Evolutionary conservation across 139 green algal species (phyloP).

Genomic region (Chlorella sp.): DNA sequence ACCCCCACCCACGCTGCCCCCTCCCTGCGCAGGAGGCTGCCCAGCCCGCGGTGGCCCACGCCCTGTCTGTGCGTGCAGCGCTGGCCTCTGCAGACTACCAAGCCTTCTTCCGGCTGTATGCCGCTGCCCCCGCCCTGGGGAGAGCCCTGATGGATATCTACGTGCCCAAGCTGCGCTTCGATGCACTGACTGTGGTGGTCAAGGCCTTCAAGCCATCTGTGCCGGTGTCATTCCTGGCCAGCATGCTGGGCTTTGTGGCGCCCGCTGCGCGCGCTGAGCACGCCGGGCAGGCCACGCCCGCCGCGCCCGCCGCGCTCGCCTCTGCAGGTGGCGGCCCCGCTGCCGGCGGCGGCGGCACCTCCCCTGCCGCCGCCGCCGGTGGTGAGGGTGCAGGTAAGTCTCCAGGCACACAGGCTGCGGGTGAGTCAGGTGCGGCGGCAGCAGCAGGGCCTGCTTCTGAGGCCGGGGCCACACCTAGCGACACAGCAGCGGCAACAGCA

Average conservation of each 20-base stretch:
- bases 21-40: conserved; percentile 40
- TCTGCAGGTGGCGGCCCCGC: not conserved
- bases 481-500: not conserved
- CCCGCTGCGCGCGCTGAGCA: not conserved
- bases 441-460: too few species aligned
- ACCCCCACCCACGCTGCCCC: too few species aligned
- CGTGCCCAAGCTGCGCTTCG: conserved; percentile 63
- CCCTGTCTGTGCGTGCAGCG: conserved; percentile 62
- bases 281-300: too few species aligned
- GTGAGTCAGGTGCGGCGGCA: too few species aligned
- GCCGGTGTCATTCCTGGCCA: conserved; percentile 59
- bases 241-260: conserved; percentile 69
- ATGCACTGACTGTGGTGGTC: conserved; percentile 60
- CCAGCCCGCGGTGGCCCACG: conserved; percentile 64
- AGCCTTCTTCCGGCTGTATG: conserved; percentile 83
- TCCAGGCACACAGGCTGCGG: too few species aligned
- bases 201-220: conserved; percentile 69
- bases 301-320: too few species aligned
- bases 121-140: conserved; percentile 65
- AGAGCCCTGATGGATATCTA: conserved; percentile 80
- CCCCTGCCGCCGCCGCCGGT: too few species aligned
- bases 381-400: conserved; percentile 16
- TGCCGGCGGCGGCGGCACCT: not conserved
- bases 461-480: not conserved
- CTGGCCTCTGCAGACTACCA: conserved; percentile 50